These are phyloP conservation scores for Tylopilus rubrobrunneus DNA, from an alignment of 768 basidiomycete species.

Conservation along the genomic window DNA sequence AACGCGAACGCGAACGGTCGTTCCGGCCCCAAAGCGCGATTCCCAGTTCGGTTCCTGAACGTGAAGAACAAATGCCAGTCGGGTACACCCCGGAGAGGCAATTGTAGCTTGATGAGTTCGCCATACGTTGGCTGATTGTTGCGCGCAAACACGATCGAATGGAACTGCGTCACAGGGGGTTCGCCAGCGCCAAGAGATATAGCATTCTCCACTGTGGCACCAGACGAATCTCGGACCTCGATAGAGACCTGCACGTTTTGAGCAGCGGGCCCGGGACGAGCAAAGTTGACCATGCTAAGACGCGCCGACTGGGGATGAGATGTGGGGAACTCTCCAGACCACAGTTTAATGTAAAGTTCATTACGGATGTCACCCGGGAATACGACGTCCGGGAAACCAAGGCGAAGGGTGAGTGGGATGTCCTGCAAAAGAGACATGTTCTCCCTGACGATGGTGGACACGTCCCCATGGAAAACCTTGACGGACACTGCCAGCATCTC, in stretches of 20 bases:
- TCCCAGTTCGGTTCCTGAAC: slow-evolving; percentile 70
- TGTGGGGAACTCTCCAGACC: slow-evolving; percentile 83
- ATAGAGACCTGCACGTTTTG: slow-evolving; percentile 79
- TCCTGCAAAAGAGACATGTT: slow-evolving; percentile 82
- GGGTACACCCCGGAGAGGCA: slow-evolving; percentile 64
- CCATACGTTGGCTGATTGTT: slow-evolving; percentile 90
- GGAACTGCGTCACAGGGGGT: slow-evolving; percentile 70
- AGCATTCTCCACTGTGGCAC: slow-evolving; percentile 60
- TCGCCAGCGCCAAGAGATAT: slow-evolving; percentile 88
- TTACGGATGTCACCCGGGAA: slow-evolving; percentile 92
- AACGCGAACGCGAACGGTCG: slow-evolving; percentile 90
- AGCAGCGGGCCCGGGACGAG: slow-evolving; percentile 50
- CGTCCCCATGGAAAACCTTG: slow-evolving; percentile 85
- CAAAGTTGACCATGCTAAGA: slow-evolving; percentile 52
- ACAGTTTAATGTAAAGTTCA: slow-evolving; percentile 93
- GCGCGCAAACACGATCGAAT: slow-evolving; percentile 87
- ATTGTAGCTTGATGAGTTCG: slow-evolving; percentile 84
- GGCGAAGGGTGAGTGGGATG: slow-evolving; percentile 74
- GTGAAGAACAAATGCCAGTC: slow-evolving; percentile 94
- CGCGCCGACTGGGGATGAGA: slow-evolving; percentile 53
- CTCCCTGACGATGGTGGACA: slow-evolving; percentile 68
- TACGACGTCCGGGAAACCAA: slow-evolving; percentile 95
- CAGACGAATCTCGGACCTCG: slow-evolving; percentile 79
- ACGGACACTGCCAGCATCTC: slow-evolving; percentile 81
- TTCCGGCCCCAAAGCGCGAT: slow-evolving; percentile 50